phyloP scores from a whole-genome alignment of 2,329 filamentous ascomycete species.

The Plectosphaerella sp. region DNA sequence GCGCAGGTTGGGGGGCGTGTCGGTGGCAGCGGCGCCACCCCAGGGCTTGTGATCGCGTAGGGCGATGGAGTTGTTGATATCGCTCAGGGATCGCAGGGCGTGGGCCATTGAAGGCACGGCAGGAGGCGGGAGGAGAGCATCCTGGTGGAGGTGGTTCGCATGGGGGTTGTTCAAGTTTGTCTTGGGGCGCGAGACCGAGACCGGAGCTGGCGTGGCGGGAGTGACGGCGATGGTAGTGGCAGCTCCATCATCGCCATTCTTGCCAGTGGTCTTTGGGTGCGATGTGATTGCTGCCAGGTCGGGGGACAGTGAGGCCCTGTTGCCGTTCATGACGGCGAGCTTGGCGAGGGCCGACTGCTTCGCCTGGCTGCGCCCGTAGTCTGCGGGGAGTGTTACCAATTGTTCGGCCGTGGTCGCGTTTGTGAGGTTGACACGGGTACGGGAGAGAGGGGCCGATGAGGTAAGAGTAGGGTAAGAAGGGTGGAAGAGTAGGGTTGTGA shows the following conservation, averaged over 20 bases:
- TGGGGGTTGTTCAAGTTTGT: no score
- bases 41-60: conserved; percentile 19
- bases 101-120: conserved; percentile 32
- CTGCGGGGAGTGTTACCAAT: conserved; percentile 3
- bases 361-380: conserved; percentile 23
- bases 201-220: conserved; percentile 7
- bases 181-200: conserved; percentile 13
- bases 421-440: neutral
- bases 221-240: conserved; percentile 15
- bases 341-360: conserved; percentile 37
- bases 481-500: neutral
- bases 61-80: conserved; percentile 26
- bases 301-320: conserved; percentile 26
- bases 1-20: conserved; percentile 51
- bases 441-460: neutral
- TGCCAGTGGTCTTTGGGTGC: conserved; percentile 3
- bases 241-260: conserved; percentile 17
- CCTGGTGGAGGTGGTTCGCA: conserved; percentile 4
- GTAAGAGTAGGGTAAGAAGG: conserved; percentile 3
- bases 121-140: conserved; percentile 21
- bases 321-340: conserved; percentile 36
- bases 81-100: conserved; percentile 36
- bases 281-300: conserved; percentile 22
- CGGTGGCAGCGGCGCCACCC: conserved; percentile 18
- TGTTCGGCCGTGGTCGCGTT: no score